Evolutionary conservation across 495 filamentous ascomycete genomes (phyloP).

Genomic region (Rostrohypoxylon terebratum): DNA sequence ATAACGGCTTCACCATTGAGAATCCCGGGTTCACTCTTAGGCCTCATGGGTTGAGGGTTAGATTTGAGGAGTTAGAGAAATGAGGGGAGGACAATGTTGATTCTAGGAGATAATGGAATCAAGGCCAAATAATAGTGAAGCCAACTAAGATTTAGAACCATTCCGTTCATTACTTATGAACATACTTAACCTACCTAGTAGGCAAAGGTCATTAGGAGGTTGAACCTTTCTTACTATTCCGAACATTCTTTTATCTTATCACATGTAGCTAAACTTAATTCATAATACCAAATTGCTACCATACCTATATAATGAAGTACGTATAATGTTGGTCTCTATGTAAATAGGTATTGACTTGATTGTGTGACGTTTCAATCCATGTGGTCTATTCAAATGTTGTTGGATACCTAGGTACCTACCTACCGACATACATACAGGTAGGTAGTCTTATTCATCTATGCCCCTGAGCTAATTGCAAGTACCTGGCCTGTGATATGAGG

Average conservation of each 20-base stretch:
- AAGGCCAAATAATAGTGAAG: not conserved
- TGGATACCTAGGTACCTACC: not conserved
- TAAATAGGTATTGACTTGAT: too few species aligned
- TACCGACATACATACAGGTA: too few species aligned
- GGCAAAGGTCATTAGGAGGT: not conserved
- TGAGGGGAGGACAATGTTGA: not conserved
- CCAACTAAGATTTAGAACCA: not conserved
- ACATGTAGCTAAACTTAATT: not conserved
- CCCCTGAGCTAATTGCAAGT: too few species aligned
- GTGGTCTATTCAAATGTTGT: too few species aligned
- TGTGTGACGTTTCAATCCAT: too few species aligned
- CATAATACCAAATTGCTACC: not conserved
- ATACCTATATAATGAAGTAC: too few species aligned
- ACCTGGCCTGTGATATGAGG: too few species aligned
- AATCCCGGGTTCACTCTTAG: conserved; percentile 34
- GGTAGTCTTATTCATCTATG: too few species aligned
- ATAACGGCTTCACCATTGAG: conserved; percentile 18
- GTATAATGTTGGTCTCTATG: too few species aligned
- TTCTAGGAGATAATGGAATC: not conserved
- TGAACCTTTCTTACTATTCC: not conserved
- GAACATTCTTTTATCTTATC: not conserved
- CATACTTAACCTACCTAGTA: too few species aligned
- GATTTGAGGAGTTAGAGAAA: conserved; percentile 12
- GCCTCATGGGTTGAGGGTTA: conserved; percentile 19
- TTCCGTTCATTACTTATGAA: too few species aligned